phyloP scores from a whole-genome alignment of 1,284 basidiomycete genomes.

The Pseudozyma flocculosa region DNA sequence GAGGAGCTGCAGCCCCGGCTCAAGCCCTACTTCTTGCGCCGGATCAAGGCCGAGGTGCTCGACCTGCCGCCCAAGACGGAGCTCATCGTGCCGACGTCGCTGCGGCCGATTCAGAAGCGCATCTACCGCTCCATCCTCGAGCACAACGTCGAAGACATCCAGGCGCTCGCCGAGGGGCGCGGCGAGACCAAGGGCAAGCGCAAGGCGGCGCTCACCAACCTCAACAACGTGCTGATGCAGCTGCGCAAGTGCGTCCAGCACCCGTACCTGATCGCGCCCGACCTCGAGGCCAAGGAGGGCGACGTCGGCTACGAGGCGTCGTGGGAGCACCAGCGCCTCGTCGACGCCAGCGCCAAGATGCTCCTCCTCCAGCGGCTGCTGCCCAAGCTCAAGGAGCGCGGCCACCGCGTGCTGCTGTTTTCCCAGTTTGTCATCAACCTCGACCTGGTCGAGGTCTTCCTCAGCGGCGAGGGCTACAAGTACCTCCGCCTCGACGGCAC shows the following conservation, averaged over 20 bases:
- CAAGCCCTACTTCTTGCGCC: conserved; percentile 86
- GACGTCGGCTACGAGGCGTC: conserved; percentile 63
- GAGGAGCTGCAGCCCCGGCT: conserved; percentile 74
- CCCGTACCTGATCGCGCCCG: conserved; percentile 74
- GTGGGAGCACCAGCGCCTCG: conserved; percentile 75
- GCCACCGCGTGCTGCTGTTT: conserved; percentile 55
- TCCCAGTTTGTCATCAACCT: conserved; percentile 57
- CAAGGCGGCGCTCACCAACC: conserved; percentile 33
- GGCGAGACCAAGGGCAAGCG: conserved; percentile 6
- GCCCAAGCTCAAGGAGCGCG: conserved; percentile 54
- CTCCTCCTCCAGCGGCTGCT: conserved; percentile 51
- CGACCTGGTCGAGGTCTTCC: conserved; percentile 57
- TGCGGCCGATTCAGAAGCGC: conserved; percentile 83
- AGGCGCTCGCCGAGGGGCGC: conserved; percentile 18
- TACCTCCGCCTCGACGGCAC: conserved; percentile 51
- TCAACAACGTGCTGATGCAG: conserved; percentile 53
- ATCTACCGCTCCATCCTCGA: conserved; percentile 67
- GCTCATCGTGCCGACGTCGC: conserved; percentile 83
- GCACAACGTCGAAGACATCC: conserved; percentile 41
- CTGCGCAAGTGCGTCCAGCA: conserved; percentile 52
- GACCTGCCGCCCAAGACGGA: conserved; percentile 80
- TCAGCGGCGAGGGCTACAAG: conserved; percentile 51
- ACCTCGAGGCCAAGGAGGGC: conserved; percentile 69
- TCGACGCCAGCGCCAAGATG: conserved; percentile 79
- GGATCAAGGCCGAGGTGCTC: conserved; percentile 88